Conservation (phyloP, 2,329 filamentous ascomycete genomes). For the Zasmidium cellare region DNA sequence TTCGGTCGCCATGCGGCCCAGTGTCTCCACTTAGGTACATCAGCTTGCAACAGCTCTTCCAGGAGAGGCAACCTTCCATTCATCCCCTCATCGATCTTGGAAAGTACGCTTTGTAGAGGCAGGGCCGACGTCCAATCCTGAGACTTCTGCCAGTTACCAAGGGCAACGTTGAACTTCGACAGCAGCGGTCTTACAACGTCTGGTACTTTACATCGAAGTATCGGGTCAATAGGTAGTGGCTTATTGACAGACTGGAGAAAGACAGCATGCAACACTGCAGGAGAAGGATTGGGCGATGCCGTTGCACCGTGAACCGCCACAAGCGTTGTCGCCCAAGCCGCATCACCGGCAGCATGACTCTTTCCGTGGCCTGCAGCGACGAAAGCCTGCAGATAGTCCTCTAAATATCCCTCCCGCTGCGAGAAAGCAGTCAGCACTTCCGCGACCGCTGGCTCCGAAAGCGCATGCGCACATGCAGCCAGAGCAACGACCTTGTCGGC, state of each 20-base stretch:
- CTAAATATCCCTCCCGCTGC: not conserved
- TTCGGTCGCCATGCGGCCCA: constrained; percentile 5
- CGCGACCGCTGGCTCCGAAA: not conserved
- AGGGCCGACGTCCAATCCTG: not conserved
- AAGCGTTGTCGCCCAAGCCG: not conserved
- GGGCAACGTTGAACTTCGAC: not conserved
- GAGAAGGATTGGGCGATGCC: not conserved
- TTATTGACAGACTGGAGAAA: not conserved
- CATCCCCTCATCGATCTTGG: not conserved
- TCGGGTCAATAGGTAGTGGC: not conserved
- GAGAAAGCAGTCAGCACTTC: not conserved
- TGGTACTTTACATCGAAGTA: not conserved
- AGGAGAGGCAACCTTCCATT: not conserved
- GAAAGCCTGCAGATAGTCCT: not conserved
- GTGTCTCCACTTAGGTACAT: not conserved
- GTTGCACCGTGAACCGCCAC: not conserved
- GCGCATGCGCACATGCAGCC: constrained; percentile 1
- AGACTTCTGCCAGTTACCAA: not conserved
- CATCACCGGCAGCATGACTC: not conserved
- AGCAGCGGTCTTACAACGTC: not conserved
- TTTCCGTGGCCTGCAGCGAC: constrained; percentile 6
- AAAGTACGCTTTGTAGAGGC: not conserved
- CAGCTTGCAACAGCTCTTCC: not conserved
- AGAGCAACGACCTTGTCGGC: constrained; percentile 1
- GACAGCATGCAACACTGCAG: not conserved